phyloP scores from a whole-genome alignment of 805 yeast genomes.

The Saccharomycopsis sp. region DNA sequence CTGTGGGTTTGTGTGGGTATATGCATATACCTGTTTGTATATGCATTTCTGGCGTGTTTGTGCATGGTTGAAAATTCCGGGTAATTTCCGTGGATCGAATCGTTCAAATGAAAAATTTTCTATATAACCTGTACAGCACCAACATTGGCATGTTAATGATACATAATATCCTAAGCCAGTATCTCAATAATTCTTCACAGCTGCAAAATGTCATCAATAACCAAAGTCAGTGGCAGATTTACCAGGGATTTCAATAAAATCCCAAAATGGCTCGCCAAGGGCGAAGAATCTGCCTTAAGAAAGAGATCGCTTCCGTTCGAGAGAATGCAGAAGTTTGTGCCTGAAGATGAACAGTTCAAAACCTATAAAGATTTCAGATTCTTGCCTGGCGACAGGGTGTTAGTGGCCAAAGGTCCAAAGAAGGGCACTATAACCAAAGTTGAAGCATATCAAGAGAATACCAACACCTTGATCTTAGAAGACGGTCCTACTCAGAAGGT shows the following conservation, averaged over 20 bases:
- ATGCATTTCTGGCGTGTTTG: background rate
- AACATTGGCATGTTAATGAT: too few species aligned
- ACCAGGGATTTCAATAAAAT: background rate
- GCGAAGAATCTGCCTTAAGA: background rate
- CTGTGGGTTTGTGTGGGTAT: background rate
- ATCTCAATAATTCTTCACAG: too few species aligned
- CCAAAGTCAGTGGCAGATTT: constrained; percentile 2
- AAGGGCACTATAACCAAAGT: constrained; percentile 73
- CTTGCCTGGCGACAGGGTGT: constrained; percentile 71
- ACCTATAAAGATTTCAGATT: constrained; percentile 52
- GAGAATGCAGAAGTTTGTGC: constrained; percentile 24
- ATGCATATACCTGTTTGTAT: background rate
- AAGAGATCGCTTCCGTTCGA: constrained; percentile 6
- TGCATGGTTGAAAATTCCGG: too few species aligned
- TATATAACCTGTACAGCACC: too few species aligned
- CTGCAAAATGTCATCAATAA: constrained; percentile 3
- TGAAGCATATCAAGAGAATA: constrained; percentile 47
- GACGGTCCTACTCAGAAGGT: constrained; percentile 58
- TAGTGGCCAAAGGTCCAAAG: constrained; percentile 61
- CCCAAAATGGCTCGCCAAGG: constrained; percentile 2
- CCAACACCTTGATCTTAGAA: constrained; percentile 61
- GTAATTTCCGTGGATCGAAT: too few species aligned
- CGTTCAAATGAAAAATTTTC: too few species aligned
- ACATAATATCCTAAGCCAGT: too few species aligned
- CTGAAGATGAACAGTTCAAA: constrained; percentile 30